phyloP scores from a whole-genome alignment of 2,329 filamentous ascomycete genomes.

The Ophiognomonia clavigignenti-juglandacearum region DNA sequence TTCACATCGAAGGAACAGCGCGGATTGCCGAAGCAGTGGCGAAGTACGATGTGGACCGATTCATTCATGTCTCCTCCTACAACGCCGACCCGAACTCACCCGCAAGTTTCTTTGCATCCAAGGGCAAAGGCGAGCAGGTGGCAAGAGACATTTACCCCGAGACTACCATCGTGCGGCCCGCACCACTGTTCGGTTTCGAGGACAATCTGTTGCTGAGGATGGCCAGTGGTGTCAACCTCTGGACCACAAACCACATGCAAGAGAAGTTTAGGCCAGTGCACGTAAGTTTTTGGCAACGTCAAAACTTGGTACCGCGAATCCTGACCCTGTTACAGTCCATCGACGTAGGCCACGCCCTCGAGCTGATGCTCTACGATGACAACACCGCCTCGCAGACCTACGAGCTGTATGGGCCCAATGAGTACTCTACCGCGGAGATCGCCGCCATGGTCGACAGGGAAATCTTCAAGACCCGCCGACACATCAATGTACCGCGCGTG shows the following conservation, averaged over 20 bases:
- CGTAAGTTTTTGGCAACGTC: conserved; percentile 37
- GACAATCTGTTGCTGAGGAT: conserved; percentile 86
- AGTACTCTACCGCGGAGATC: conserved; percentile 87
- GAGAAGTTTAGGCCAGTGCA: conserved; percentile 90
- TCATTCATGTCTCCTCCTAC: conserved; percentile 94
- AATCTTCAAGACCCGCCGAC: conserved; percentile 82
- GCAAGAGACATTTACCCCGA: conserved; percentile 90
- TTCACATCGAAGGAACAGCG: conserved; percentile 87
- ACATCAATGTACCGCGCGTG: conserved; percentile 84
- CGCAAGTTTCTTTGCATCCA: conserved; percentile 88
- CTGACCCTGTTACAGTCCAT: conserved; percentile 54
- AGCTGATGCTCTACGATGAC: conserved; percentile 88
- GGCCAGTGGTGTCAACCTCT: conserved; percentile 71
- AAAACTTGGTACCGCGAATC: no score
- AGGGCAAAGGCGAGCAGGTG: conserved; percentile 78
- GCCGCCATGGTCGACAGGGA: conserved; percentile 84
- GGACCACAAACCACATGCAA: conserved; percentile 91
- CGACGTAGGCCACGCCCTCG: conserved; percentile 84
- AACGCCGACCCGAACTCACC: conserved; percentile 76
- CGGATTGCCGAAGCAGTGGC: conserved; percentile 90
- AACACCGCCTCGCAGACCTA: conserved; percentile 84
- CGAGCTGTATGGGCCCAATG: conserved; percentile 88
- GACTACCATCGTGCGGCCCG: conserved; percentile 91
- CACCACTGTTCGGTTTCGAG: conserved; percentile 92
- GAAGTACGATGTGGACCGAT: conserved; percentile 97